Evolutionary conservation across 257 asterid species (phyloP).

Genomic region (Oldenlandia corymbosa): DNA sequence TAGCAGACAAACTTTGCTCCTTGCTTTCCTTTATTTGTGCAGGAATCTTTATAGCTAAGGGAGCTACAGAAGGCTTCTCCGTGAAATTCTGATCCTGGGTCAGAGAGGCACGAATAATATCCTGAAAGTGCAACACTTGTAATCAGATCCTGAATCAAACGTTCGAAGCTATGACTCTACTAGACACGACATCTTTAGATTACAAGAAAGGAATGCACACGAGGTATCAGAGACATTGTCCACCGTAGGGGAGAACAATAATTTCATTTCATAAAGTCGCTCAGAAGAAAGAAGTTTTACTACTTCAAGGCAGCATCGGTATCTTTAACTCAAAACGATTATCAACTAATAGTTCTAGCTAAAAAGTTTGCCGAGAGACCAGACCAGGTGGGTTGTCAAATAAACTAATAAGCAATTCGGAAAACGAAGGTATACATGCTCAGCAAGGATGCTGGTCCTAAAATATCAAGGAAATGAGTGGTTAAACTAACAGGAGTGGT

Average conservation of each 20-base stretch:
- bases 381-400: neutral
- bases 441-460: neutral
- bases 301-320: neutral
- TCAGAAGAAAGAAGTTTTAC: neutral
- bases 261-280: too few relatives aligned
- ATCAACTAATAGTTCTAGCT: neutral
- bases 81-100: constrained; percentile 55
- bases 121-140: constrained; percentile 48
- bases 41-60: constrained; percentile 73
- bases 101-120: constrained; percentile 78
- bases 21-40: constrained; percentile 33
- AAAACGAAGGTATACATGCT: neutral
- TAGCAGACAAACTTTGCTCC: constrained; percentile 32
- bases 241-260: neutral
- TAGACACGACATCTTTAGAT: neutral
- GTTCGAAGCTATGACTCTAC: neutral
- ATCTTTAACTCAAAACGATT: neutral
- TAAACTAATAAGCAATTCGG: neutral
- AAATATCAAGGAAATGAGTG: neutral
- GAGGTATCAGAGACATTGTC: neutral
- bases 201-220: neutral
- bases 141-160: neutral
- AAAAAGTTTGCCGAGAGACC: neutral
- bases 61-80: constrained; percentile 44
- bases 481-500: neutral